These are phyloP conservation scores for Metschnikowia dekortorum DNA, from an alignment of 805 yeast genomes.

Conservation along the genomic window DNA sequence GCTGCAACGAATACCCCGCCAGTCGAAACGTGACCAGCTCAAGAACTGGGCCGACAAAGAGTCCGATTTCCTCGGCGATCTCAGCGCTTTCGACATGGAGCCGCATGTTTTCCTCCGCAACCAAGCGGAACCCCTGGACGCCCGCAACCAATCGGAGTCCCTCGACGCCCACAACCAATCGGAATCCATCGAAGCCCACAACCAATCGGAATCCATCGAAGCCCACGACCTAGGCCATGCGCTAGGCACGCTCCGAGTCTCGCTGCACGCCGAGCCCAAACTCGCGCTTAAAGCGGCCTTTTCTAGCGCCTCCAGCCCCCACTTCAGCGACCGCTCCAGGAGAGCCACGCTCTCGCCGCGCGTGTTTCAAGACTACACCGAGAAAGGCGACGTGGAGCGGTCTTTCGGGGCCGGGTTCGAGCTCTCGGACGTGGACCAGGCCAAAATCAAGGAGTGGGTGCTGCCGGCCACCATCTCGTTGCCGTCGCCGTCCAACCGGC, in stretches of 20 bases:
- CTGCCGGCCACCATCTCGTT: constrained; percentile 16
- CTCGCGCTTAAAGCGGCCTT: background rate
- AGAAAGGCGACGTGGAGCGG: constrained; percentile 7
- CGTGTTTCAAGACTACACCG: constrained; percentile 6
- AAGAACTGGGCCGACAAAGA: constrained; percentile 13
- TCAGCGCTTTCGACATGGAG: constrained; percentile 1
- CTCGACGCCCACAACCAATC: constrained; percentile 3
- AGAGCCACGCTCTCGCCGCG: constrained; percentile 4
- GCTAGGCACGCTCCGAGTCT: constrained; percentile 3
- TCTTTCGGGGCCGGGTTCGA: constrained; percentile 9
- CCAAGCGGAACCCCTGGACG: background rate
- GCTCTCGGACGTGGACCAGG: constrained; percentile 1
- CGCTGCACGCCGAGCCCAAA: background rate
- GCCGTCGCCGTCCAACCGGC: constrained; percentile 17
- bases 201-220: background rate
- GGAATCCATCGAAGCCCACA: background rate
- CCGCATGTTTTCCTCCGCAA: background rate
- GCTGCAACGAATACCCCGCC: background rate
- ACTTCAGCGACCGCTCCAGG: background rate
- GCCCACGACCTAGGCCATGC: constrained; percentile 3
- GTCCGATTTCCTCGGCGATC: constrained; percentile 7
- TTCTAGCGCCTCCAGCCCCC: constrained; percentile 4
- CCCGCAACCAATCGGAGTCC: background rate
- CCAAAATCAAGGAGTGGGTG: background rate
- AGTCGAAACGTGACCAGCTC: constrained; percentile 1